These are phyloP conservation scores for Hanseniaspora meyeri DNA, from an alignment of 805 yeast genomes.

Conservation along the genomic window DNA sequence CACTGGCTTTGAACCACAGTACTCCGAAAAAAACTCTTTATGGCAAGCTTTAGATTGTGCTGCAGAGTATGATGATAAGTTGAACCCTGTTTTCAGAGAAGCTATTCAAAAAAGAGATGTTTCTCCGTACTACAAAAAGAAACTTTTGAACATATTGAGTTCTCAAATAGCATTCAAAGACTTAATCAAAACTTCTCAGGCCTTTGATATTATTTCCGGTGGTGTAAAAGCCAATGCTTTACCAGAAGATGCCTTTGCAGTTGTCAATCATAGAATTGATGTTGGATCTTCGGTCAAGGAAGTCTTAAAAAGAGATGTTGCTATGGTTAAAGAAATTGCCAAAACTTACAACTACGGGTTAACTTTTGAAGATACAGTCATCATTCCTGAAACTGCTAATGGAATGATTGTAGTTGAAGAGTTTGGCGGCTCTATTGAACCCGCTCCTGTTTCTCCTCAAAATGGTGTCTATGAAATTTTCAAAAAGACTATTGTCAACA, in stretches of 20 bases:
- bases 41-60: slow-evolving; percentile 45
- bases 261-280: slow-evolving; percentile 54
- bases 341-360: slow-evolving; percentile 39
- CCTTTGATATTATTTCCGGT: slow-evolving; percentile 54
- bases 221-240: slow-evolving; percentile 69
- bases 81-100: slow-evolving; percentile 20
- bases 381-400: slow-evolving; percentile 21
- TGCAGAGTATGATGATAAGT: slow-evolving; percentile 36
- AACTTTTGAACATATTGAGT: slow-evolving; percentile 24
- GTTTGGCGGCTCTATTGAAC: slow-evolving; percentile 23
- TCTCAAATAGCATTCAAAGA: slow-evolving; percentile 24
- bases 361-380: slow-evolving; percentile 17
- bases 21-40: slow-evolving; percentile 48
- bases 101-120: slow-evolving; percentile 28
- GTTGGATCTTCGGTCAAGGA: slow-evolving; percentile 40
- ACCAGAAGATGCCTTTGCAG: slow-evolving; percentile 48
- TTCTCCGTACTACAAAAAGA: slow-evolving; percentile 28
- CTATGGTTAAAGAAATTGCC: slow-evolving; percentile 34
- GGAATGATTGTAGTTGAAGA: slow-evolving; percentile 25
- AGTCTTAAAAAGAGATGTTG: slow-evolving; percentile 30
- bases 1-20: slow-evolving; percentile 35
- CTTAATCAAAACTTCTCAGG: slow-evolving; percentile 50
- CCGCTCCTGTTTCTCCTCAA: slow-evolving; percentile 32
- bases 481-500: slow-evolving; percentile 44
- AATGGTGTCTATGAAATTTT: slow-evolving; percentile 31